Evolutionary conservation across 306 rosid genomes (phyloP), one percentile per base, ranked within the genome.

Genomic region (Alnus glutinosa): DNA sequence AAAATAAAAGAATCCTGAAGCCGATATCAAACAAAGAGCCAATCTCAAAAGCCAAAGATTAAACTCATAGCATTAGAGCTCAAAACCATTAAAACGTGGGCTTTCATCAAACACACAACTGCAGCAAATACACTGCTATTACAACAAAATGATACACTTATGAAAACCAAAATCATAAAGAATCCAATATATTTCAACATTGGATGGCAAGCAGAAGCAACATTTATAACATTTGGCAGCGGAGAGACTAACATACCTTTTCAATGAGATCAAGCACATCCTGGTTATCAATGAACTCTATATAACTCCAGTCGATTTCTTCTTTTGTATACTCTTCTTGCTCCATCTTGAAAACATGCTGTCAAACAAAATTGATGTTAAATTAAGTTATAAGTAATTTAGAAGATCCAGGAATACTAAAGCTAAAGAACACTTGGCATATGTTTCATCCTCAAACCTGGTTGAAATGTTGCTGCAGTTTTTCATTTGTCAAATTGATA

Each of bases 311-410:
- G 71, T 94, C 80, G 75, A 94, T 94, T 78, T 91, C 95, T 88
- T 94, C 98, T 84, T 89, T 94, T 19, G 97, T 88, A 83, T 94
- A 94, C 79, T 94, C 98, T 82, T 94, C 98, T 88, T 94, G 98
- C 91, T 94, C 98, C 98, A 94, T 91, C 89, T 94, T 94, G 91
- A 94, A 94, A 76, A 94, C 97, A 66, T 94, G 98, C 98, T 94
- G 92, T 81, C 78, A 75, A 81, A 77, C 67, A 74, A 68, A 37
- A 76, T 73, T 64, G 46, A 82, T 34, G 74, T 74, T 72, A 59
- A 74, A 18, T 30, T 64, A 73, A 77, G 44, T 77, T 47, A 39
- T 58, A 82, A 76, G 34, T 64, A 66, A 71, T 36, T 37, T 18
- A 57, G 47, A 58, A 75, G 64, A 81, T 73, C 55, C 12, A 78